These are phyloP conservation scores for Phytophthora idaei DNA, from an alignment of 352 stramenopile species.

Conservation along the genomic window DNA sequence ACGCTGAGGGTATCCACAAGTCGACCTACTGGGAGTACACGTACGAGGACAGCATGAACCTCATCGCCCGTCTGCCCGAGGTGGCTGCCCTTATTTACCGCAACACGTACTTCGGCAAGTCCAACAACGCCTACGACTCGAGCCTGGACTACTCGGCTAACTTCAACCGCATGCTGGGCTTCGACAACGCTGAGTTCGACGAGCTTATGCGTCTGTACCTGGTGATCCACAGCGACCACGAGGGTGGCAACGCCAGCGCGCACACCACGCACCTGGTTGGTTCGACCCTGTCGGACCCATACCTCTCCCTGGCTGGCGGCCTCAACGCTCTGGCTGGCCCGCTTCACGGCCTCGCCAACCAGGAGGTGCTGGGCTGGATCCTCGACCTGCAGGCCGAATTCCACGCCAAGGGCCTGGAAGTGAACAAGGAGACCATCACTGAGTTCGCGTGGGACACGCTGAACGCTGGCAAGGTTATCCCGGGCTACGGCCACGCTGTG, in stretches of 20 bases:
- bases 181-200: slow-evolving; percentile 96
- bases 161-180: slow-evolving; percentile 99
- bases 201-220: slow-evolving; percentile 99
- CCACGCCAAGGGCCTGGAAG: slow-evolving; percentile 94
- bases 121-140: slow-evolving; percentile 91
- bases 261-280: slow-evolving; percentile 99
- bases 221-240: slow-evolving; percentile 99
- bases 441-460: slow-evolving; percentile 99
- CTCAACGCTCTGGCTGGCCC: slow-evolving; percentile 98
- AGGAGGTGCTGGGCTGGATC: slow-evolving; percentile 97
- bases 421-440: slow-evolving; percentile 99
- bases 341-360: slow-evolving; percentile 98
- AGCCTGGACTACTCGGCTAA: slow-evolving; percentile 99
- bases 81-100: slow-evolving; percentile 98
- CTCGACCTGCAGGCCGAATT: slow-evolving; percentile 96
- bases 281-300: slow-evolving; percentile 97
- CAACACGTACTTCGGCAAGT: slow-evolving; percentile 98
- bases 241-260: slow-evolving; percentile 98
- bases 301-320: slow-evolving; percentile 96
- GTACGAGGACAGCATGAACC: slow-evolving; percentile 98
- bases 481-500: slow-evolving; percentile 98
- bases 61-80: slow-evolving; percentile 97
- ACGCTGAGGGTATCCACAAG: slow-evolving; percentile 97
- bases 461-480: slow-evolving; percentile 99
- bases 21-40: slow-evolving; percentile 97